phyloP scores from a whole-genome alignment of 345 rosid genomes.

The Pelargonium nanum region DNA sequence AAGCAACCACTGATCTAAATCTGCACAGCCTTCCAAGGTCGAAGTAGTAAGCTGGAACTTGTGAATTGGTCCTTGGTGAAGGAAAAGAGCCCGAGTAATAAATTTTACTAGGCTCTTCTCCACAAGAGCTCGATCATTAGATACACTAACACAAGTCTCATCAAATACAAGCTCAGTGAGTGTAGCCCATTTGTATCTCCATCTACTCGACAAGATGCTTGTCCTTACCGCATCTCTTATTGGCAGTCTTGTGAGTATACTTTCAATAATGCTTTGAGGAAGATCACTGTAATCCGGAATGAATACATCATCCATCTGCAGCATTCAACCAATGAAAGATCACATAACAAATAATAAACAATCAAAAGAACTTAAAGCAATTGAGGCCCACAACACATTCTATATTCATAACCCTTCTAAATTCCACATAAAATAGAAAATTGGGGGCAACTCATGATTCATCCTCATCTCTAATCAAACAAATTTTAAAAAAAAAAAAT shows the following conservation, averaged over 20 bases:
- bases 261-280: constrained; percentile 74
- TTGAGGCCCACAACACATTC: neutral
- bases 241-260: constrained; percentile 52
- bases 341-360: neutral
- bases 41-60: constrained; percentile 69
- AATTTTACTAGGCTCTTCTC: constrained; percentile 52
- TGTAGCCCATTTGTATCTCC: constrained; percentile 77
- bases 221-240: constrained; percentile 72
- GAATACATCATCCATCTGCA: constrained; percentile 32
- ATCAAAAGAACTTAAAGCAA: neutral
- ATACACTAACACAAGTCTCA: constrained; percentile 35
- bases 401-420: neutral
- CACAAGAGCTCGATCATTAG: constrained; percentile 18
- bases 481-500: too few relatives aligned
- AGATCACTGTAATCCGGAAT: constrained; percentile 51
- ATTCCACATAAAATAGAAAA: too few relatives aligned
- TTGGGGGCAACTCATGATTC: neutral
- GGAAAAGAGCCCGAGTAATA: constrained; percentile 54
- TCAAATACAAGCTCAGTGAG: constrained; percentile 66
- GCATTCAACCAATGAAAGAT: neutral
- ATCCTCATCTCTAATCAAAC: neutral
- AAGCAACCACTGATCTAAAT: constrained; percentile 89
- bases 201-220: constrained; percentile 61
- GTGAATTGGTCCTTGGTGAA: constrained; percentile 83
- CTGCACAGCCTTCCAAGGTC: constrained; percentile 49